phyloP scores from a whole-genome alignment of 495 filamentous ascomycete genomes.

The Acidomyces sp. region DNA sequence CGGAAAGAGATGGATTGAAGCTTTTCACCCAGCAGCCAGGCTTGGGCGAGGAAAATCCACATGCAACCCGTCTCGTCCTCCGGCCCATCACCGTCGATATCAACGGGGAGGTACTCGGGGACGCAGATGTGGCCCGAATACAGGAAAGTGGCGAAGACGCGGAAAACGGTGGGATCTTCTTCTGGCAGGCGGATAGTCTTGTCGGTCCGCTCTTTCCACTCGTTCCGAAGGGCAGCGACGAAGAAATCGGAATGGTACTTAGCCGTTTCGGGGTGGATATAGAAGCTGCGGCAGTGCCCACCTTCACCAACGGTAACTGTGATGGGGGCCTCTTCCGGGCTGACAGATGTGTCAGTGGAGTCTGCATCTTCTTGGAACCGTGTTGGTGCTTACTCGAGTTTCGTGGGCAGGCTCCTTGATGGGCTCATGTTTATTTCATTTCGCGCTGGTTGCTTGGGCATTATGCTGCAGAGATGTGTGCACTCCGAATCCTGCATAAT shows the following conservation, averaged over 20 bases:
- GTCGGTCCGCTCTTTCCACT: constrained; percentile 10
- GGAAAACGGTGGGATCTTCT: constrained; percentile 5
- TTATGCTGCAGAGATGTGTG: no score
- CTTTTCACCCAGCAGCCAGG: constrained; percentile 6
- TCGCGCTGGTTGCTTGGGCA: no score
- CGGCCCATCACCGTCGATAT: background rate
- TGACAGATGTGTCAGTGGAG: no score
- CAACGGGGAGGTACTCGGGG: background rate
- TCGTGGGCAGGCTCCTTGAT: no score
- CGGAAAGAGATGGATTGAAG: constrained; percentile 5
- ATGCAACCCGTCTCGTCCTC: background rate
- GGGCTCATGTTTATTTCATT: no score
- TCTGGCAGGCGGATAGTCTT: constrained; percentile 1
- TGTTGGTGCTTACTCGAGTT: no score
- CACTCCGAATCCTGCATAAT: no score
- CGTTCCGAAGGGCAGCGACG: constrained; percentile 7
- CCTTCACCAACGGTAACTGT: background rate
- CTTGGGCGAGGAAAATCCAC: background rate
- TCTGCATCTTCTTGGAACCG: no score
- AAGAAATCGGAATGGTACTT: constrained; percentile 12
- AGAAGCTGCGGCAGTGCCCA: constrained; percentile 1
- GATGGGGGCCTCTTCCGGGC: no score
- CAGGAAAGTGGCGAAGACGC: constrained; percentile 8
- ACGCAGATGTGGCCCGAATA: constrained; percentile 2
- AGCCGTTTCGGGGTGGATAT: constrained; percentile 8